A percentile compares a stretch with the other conserved stretches of the same genome.
Evolutionary conservation across 768 basidiomycete species (phyloP).

Genomic region (Agaricus subrufescens): DNA sequence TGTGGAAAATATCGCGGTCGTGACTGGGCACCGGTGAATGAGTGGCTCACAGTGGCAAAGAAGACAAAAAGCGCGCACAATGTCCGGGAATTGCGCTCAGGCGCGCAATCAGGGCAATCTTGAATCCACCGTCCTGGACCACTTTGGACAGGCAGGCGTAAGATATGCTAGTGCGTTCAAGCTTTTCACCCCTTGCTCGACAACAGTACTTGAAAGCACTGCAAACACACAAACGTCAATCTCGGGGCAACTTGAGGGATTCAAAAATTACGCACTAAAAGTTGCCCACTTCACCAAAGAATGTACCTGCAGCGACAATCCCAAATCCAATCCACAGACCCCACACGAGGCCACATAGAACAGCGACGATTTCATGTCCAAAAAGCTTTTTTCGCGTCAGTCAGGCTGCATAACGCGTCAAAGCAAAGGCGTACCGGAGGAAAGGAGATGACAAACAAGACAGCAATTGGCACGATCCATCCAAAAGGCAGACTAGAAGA

Average conservation of each 20-base stretch:
- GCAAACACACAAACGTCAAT: not conserved
- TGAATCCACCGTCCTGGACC: slow-evolving; percentile 86
- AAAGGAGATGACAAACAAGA: slow-evolving; percentile 83
- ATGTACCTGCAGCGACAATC: slow-evolving; percentile 80
- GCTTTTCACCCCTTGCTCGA: slow-evolving; percentile 66
- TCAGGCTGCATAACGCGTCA: not conserved
- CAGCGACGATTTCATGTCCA: slow-evolving; percentile 88
- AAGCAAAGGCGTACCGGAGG: slow-evolving; percentile 53
- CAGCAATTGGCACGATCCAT: slow-evolving; percentile 75
- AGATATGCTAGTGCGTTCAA: slow-evolving; percentile 51
- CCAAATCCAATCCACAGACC: slow-evolving; percentile 83
- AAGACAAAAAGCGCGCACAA: slow-evolving; percentile 42
- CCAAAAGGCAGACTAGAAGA: slow-evolving; percentile 45
- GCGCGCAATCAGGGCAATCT: slow-evolving; percentile 71
- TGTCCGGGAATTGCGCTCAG: slow-evolving; percentile 85
- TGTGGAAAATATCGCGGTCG: slow-evolving; percentile 83
- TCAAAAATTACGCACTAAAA: slow-evolving; percentile 59
- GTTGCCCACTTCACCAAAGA: slow-evolving; percentile 83
- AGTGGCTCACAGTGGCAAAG: not conserved
- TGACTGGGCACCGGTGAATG: slow-evolving; percentile 42
- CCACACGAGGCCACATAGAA: slow-evolving; percentile 89
- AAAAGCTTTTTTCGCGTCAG: slow-evolving; percentile 49
- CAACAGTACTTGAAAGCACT: slow-evolving; percentile 86
- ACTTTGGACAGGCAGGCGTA: slow-evolving; percentile 63
- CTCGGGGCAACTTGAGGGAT: not conserved